Base-by-base conservation (phyloP, 768 basidiomycete species). In the Russula olivacea region DNA sequence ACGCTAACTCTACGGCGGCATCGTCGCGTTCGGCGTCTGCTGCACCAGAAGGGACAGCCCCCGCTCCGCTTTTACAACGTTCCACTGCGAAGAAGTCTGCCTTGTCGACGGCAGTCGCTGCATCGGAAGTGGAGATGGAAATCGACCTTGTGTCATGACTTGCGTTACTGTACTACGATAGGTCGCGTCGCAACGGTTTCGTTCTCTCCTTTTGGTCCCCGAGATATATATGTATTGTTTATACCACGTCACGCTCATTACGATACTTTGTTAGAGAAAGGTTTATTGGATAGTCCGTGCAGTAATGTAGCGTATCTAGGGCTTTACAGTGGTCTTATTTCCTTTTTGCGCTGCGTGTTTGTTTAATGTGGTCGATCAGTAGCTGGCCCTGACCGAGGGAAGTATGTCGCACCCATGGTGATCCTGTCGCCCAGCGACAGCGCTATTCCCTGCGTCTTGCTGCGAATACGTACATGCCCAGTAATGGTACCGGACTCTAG, bases 361-460 rank as follows among this genome's bases (percentile, higher is more conserved):
- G 38, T 15, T 15, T 40, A 40, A 40, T 6, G 38, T 25, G 19
- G 41, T 28, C 17, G 11, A 25, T 64, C 30, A 59, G 62, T 32
- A 28, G 32, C 14, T 23, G 28, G 45, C 12, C 23, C 7, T 6
- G 38, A 15, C n/a, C 41, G 38, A 23, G 45, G 19, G 23, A 34
- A 30, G 15, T n/a, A 15, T 14, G 1, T 32, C 78, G 61, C 63
- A 82, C 82, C 80, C 74, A 82, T 78, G 11, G 82, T 92, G 70
- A 93, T 93, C 70, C 86, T 81, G 74, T 95, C 93, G n/a, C 93
- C 96, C 65, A 99, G 74, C 19, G 91, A 92, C 65, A 98, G 78
- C 2, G 96, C 96, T 65, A 98, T 98, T 58, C 96, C 96, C 74
- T 98, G 96, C 25, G 96, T 98, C 78, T 98, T 98, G 72, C 91